Base-by-base conservation (phyloP, 768 basidiomycete genomes). In the Leccinellum luteum region DNA sequence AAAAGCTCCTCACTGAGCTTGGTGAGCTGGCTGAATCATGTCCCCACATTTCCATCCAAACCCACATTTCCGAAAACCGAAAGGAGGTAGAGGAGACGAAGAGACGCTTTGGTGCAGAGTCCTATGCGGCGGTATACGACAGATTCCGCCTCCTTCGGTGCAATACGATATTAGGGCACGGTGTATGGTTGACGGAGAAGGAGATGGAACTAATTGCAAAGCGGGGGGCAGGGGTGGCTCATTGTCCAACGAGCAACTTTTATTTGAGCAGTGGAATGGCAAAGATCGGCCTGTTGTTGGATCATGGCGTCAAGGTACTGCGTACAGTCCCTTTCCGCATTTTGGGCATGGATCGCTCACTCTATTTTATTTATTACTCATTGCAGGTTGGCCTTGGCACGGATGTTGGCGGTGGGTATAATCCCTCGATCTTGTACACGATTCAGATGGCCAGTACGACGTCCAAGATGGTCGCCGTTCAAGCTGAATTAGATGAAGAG, bases 191-290 rank as follows among this genome's bases (percentile, higher is more conserved):
- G 43, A 81, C 81, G 14, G 79, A 84, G 9, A 77, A 78, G 6
- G 95, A 97, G 72, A 74, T 92, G 55, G 74, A 79, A 19, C 71
- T 95, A 17, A 84, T 97, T 61, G 81, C 81, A 62, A 56, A 75
- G 59, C 75, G 80, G 44, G 74, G 76, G 3, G 85, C 88, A 3
- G 94, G 93, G 2, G 82, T 98, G 45, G 90, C 89, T 61, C 95
- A 97, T 73, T 98, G 95, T 69, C 93, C 95, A 15, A 89, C 89
- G 48, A 94, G 91, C 68, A 98, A 97, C 71, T 90, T 95, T 71
- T 90, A 96, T 74, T 68, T 98, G 48, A 80, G 85, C 31, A 94
- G 90, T 57, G 95, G 95, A 1, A 79, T 91, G 32, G 88, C 93
- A 1, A 82, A 80, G 12, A 81, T 98, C 9, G 90, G 89, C 5